Conservation (phyloP, 257 asterid genomes). For the Prunella vulgaris region DNA sequence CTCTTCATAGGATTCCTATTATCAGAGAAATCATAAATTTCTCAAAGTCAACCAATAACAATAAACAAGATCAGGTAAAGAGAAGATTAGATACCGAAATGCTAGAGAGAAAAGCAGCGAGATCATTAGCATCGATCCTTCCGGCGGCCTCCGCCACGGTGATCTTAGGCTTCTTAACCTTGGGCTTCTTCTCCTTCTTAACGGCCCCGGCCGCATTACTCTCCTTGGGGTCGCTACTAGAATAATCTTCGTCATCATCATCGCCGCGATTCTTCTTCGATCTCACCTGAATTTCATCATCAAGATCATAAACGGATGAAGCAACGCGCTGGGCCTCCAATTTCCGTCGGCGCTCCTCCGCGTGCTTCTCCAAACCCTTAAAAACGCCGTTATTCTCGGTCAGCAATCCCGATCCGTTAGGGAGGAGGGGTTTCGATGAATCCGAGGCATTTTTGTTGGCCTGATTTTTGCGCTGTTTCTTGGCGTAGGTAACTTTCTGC, state of each 20-base stretch:
- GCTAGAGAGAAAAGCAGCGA: slow-evolving; percentile 51
- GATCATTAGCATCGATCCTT: slow-evolving; percentile 63
- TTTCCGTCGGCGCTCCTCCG: slow-evolving; percentile 73
- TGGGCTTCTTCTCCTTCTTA: slow-evolving; percentile 69
- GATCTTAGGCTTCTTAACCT: slow-evolving; percentile 67
- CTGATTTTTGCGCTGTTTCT: slow-evolving; percentile 49
- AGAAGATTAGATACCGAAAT: slow-evolving; percentile 37
- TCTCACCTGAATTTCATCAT: slow-evolving; percentile 35
- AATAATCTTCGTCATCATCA: slow-evolving; percentile 33
- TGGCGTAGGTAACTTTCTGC: slow-evolving; percentile 57
- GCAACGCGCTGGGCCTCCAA: slow-evolving; percentile 62
- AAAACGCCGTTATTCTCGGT: slow-evolving; percentile 37
- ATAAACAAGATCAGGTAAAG: neutral
- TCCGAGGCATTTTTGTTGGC: slow-evolving; percentile 22
- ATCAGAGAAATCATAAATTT: neutral
- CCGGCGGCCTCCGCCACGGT: slow-evolving; percentile 78
- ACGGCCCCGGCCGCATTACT: slow-evolving; percentile 37
- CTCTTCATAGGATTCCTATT: slow-evolving; percentile 70
- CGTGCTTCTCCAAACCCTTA: slow-evolving; percentile 60
- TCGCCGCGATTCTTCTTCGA: slow-evolving; percentile 31
- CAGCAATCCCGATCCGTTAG: slow-evolving; percentile 47
- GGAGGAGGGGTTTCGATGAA: slow-evolving; percentile 11
- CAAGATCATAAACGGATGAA: slow-evolving; percentile 34
- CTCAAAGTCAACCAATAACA: neutral
- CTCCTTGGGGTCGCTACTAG: slow-evolving; percentile 38